Evolutionary conservation across 441 rosid genomes (phyloP), one percentile per base, ranked within the genome.

Genomic region (Mallotus repandus): DNA sequence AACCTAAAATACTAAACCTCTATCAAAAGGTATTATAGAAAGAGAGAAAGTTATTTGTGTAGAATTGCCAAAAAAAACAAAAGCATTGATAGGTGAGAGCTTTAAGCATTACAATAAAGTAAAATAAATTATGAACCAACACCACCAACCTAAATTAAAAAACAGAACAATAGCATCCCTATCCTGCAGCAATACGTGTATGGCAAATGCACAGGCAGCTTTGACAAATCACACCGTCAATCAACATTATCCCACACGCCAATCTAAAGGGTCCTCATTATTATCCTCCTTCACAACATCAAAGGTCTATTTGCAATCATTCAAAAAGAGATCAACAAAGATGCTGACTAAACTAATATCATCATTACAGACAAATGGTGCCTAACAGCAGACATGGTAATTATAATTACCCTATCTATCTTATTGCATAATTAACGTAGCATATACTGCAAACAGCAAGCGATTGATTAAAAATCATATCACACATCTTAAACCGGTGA

Each of bases 101-200:
- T 76, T 80, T 68, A 72, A 73, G 68, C 59, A 35, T 35, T 48
- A 50, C 25, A 45, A 62, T 48, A 38, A 77, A 71, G 65, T 6
- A 65, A 60, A 63, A 65, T 49, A 66, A 19, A 68, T 29, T 1
- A 14, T 70, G 71, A 75, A 78, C 83, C 80, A 61, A 77, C 62
- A 69, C 43, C 68, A 50, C 76, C 73, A 71, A 74, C 76, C 74
- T 32, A 66, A 38, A 68, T 54, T 60, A 70, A 60, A 77, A 66
- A 21, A 55, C 41, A 38, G 35, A 60, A 55, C 38, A 65, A 12
- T 16, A 43, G 60, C 12, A 60, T 22, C 55, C 45, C 62, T 53
- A 53, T 50, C 29, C 10, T 61, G 19, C 49, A 38, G 9, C 49
- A 43, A 53, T 63, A 61, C 1, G 62, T 14, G 52, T 57, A 21